Base-by-base conservation (phyloP, 2,329 filamentous ascomycete species). In the Blastomyces emzantsi region DNA sequence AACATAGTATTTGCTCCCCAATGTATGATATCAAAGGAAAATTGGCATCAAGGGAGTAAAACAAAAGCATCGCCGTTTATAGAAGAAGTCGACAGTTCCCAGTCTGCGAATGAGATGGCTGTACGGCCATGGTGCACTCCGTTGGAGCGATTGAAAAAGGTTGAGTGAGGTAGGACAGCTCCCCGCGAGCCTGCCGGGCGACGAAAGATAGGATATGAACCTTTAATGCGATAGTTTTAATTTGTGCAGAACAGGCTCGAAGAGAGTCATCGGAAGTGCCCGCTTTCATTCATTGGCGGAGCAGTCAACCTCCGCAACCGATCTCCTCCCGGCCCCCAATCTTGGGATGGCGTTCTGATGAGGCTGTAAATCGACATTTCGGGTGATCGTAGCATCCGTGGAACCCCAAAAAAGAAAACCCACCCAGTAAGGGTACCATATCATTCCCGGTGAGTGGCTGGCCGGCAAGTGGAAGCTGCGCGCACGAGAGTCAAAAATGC, bases 321-420 rank as follows among this genome's bases (percentile, higher is more conserved):
- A 56, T 39, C 30, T 11, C 2, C 30, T 33, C n/a, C 17, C 5
- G 36, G 36, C 9, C 36, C 33, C 13, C 33, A 57, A 25, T n/a
- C 36, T 25, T 15, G 55, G 43, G 36, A 41, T n/a, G 33, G 11
- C 11, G 33, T 15, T 25, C 17, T 9, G 30, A 30, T 60, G 41
- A 36, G 57, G 17, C 39, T 17, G 41, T 47, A 47, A 47, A 33
- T 30, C 25, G 13, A 33, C 6, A 49, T 60, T 13, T 33, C 25
- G 57, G 57, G 25, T 60, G 41, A 47, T 60, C 57, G 17, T 36
- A 33, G 25, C 43, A 47, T 30, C 36, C 43, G 57, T 60, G 43
- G 19, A 47, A 60, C 57, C 57, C 11, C 8, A 33, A 47, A 33
- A 45, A 3, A 13, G 11, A 19, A 47, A n/a, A 9, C 25, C 25